Percentiles rank a stretch among this genome's conserved stretches.
phyloP scores from a whole-genome alignment of 805 yeast species.

The Priceomyces medius region DNA sequence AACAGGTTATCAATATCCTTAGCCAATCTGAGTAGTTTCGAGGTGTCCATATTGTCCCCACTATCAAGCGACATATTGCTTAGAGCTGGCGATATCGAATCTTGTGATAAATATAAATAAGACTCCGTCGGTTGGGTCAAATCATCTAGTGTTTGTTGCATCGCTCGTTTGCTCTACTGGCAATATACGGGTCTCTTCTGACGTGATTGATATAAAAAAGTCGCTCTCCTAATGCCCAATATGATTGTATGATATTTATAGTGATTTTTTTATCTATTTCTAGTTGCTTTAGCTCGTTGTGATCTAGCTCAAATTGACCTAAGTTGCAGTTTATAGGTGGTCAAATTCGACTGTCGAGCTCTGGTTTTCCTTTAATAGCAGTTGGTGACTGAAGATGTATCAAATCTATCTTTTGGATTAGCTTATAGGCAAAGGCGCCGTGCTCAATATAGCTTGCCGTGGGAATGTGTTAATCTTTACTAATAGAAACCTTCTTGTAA shows the following conservation, averaged over 20 bases:
- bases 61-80: slow-evolving; percentile 6
- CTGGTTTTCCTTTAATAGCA: background rate
- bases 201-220: too few relatives aligned
- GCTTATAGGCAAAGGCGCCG: slow-evolving; percentile 1
- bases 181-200: background rate
- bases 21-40: slow-evolving; percentile 15
- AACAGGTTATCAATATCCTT: slow-evolving; percentile 12
- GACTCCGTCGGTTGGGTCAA: slow-evolving; percentile 30
- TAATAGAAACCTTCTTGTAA: slow-evolving; percentile 3
- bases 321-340: background rate
- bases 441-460: slow-evolving; percentile 1
- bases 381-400: background rate
- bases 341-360: background rate
- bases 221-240: too few relatives aligned
- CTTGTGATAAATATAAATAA: slow-evolving; percentile 27
- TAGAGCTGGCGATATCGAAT: slow-evolving; percentile 12
- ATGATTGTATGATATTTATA: too few relatives aligned
- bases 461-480: background rate
- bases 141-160: slow-evolving; percentile 14
- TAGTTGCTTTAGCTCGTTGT: background rate
- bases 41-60: slow-evolving; percentile 6
- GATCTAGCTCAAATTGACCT: background rate
- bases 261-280: background rate
- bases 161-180: background rate
- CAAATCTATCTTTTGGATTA: background rate